A percentile compares a stretch with the other conserved stretches of the same genome.
These are phyloP conservation scores for Penicillium steckii DNA, from an alignment of 495 filamentous ascomycete species.

Conservation along the genomic window DNA sequence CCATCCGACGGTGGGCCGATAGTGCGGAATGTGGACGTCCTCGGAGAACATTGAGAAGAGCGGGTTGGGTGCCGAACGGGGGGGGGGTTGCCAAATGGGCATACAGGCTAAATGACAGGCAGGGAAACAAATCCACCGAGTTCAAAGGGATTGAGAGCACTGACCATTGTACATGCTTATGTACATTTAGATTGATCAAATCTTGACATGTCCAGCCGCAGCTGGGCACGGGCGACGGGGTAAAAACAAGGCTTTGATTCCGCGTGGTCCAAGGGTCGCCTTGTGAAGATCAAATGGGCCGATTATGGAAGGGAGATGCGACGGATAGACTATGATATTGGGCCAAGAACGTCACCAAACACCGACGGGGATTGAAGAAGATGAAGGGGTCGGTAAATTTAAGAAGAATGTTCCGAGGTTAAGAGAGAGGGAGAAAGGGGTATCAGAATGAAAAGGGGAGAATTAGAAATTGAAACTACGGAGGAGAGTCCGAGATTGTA, in stretches of 20 bases:
- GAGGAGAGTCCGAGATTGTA: not conserved
- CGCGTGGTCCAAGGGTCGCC: not conserved
- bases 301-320: conserved; percentile 6
- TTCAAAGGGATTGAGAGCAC: not conserved
- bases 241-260: not conserved
- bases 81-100: not conserved
- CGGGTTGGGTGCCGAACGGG: not conserved
- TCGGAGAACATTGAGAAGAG: not conserved
- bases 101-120: not conserved
- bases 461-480: not conserved
- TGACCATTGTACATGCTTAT: not conserved
- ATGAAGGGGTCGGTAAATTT: not conserved
- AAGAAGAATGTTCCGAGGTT: not conserved
- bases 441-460: not conserved
- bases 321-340: not conserved
- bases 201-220: not conserved
- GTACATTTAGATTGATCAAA: not conserved
- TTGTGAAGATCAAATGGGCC: not conserved
- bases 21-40: conserved; percentile 16
- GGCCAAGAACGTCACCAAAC: not conserved
- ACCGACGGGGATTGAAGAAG: not conserved
- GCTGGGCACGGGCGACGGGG: not conserved
- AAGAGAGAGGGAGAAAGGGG: not conserved
- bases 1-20: conserved; percentile 16
- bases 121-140: not conserved